Evolutionary conservation across 495 filamentous ascomycete genomes (phyloP).

Genomic region (Clavariopsis aquatica): DNA sequence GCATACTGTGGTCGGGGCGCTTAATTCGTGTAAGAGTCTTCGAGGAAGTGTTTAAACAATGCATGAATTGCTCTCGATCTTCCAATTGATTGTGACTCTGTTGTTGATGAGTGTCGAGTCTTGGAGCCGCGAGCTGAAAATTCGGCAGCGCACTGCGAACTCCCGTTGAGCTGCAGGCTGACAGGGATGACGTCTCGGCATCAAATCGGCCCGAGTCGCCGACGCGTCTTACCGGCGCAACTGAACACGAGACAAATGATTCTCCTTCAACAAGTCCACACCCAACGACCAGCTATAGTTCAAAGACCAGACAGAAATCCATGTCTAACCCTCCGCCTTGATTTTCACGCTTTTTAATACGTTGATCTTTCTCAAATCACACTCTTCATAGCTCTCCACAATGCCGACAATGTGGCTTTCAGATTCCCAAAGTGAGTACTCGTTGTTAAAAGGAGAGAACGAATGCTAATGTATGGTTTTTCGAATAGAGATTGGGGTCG

Average conservation of each 20-base stretch:
- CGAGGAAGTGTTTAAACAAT: background rate
- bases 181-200: slow-evolving; percentile 6
- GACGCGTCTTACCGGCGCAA: slow-evolving; percentile 11
- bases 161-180: background rate
- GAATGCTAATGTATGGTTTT: slow-evolving; percentile 6
- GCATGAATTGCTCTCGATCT: background rate
- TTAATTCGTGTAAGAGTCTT: background rate
- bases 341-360: background rate
- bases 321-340: slow-evolving; percentile 1
- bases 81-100: background rate
- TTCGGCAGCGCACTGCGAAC: background rate
- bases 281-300: slow-evolving; percentile 11
- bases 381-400: slow-evolving; percentile 21
- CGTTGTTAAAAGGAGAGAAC: background rate
- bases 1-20: slow-evolving; percentile 59
- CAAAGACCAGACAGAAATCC: slow-evolving; percentile 4
- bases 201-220: slow-evolving; percentile 1
- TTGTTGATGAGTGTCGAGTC: background rate
- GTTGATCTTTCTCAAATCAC: background rate
- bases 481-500: slow-evolving; percentile 80
- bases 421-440: slow-evolving; percentile 83
- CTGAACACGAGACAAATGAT: slow-evolving; percentile 31
- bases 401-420: slow-evolving; percentile 91
- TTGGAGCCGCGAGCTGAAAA: background rate
- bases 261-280: background rate